Evolutionary conservation across 2,329 filamentous ascomycete species (phyloP), one percentile per base, ranked within the genome.

Genomic region (Clarireedia sp.): DNA sequence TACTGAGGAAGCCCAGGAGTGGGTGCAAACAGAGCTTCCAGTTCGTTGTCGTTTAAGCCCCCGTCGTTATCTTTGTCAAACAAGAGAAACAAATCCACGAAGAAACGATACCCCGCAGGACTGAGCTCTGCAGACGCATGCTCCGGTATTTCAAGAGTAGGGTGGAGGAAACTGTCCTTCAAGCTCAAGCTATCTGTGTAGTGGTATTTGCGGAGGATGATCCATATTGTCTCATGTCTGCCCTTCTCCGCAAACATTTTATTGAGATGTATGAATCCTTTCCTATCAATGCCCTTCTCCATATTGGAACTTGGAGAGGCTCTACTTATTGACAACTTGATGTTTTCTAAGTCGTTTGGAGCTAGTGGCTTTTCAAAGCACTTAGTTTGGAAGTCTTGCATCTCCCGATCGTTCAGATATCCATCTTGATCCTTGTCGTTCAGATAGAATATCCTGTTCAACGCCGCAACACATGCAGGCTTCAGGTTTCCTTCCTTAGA

Each of bases 31-130:
- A 99, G 74, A 5, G 90, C 88, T 44, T 84, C 81, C 4, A 99
- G 77, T 68, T 99, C 94, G 9, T 84, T 75, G 62, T 95, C 83
- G 66, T 94, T 96, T 53, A 99, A 74, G 0, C 92, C 94, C 3
- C 94, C 94, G 66, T 99, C 94, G 62, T 96, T 99, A 69, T 99
- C 94, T 72, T 95, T 94, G 71, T 99, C 94, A 57, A 95, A 96
- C 0, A 96, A 79, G 37, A 99, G 74, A 69, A 99, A 99, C 0
- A 97, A 77, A 66, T 99, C 94, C 61, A 97, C 92, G 64, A 99
- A 96, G 75, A 99, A 99, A 19, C 92, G 85, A 71, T 99, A 99
- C 1, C 94, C 94, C 14, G 89, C 85, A 0, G 94, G 94, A 62
- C 91, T 96, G 17, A 99, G 79, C 73, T 99, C 94, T 3, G 92